A percentile compares a stretch with the other conserved stretches of the same genome.
Evolutionary conservation across 1,284 basidiomycete genomes (phyloP).

Genomic region (Trichosporon sp.): DNA sequence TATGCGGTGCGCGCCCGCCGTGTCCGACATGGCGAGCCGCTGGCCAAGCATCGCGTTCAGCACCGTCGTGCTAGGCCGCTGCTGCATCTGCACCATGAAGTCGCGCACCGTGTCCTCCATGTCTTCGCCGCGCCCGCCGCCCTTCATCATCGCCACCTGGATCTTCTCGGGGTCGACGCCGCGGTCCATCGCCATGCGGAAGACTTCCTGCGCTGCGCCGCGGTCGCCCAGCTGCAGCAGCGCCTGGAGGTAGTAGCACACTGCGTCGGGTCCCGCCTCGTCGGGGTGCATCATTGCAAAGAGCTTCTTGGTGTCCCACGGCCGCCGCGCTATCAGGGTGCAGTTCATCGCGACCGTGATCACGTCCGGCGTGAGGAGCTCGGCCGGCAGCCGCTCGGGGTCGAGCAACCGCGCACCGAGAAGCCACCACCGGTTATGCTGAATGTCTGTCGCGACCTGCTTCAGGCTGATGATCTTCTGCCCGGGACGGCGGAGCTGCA

Average conservation of each 20-base stretch:
- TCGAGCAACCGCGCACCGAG: neutral
- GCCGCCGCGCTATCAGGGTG: slow-evolving; percentile 23
- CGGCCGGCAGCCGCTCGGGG: slow-evolving; percentile 9
- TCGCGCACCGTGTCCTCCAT: slow-evolving; percentile 29
- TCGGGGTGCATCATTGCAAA: slow-evolving; percentile 12
- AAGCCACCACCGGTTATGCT: neutral
- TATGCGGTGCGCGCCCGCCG: slow-evolving; percentile 21
- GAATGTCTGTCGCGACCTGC: slow-evolving; percentile 19
- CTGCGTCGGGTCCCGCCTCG: neutral
- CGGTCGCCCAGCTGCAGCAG: slow-evolving; percentile 28
- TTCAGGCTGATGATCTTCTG: slow-evolving; percentile 14
- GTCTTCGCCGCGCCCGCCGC: slow-evolving; percentile 19
- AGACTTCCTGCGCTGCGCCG: slow-evolving; percentile 3
- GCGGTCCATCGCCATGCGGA: neutral
- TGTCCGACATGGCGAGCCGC: slow-evolving; percentile 27
- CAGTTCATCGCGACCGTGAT: slow-evolving; percentile 25
- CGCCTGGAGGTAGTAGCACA: slow-evolving; percentile 24
- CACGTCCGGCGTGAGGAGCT: slow-evolving; percentile 18
- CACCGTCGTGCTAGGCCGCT: slow-evolving; percentile 13
- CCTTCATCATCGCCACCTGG: slow-evolving; percentile 34
- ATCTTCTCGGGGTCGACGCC: slow-evolving; percentile 1
- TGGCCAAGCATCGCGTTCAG: slow-evolving; percentile 33
- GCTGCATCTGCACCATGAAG: slow-evolving; percentile 13
- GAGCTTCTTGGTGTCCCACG: slow-evolving; percentile 21
- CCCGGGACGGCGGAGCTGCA: neutral